A percentile compares a stretch with the other conserved stretches of the same genome.
phyloP scores from a whole-genome alignment of 352 stramenopile species.

The Globisporangium perplexum region DNA sequence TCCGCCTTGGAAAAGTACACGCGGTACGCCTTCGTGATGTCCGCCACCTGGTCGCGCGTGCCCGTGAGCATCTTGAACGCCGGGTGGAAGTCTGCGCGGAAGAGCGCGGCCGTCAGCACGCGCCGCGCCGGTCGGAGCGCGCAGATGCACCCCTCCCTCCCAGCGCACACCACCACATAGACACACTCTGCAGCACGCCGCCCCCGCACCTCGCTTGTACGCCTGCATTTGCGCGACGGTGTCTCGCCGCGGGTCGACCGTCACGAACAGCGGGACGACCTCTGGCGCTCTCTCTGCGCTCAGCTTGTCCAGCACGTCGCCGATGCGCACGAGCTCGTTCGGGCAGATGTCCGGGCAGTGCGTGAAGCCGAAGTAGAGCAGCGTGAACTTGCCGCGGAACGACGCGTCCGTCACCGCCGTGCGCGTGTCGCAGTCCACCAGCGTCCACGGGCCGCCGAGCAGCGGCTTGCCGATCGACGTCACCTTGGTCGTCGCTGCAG shows the following conservation, averaged over 20 bases:
- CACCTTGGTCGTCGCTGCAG: conserved; percentile 77
- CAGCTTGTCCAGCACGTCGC: conserved; percentile 92
- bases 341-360: conserved; percentile 99
- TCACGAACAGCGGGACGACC: conserved; percentile 95
- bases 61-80: conserved; percentile 89
- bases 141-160: not conserved
- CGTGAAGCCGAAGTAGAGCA: conserved; percentile 99
- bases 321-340: conserved; percentile 98
- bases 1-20: conserved; percentile 98
- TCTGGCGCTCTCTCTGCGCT: conserved; percentile 50
- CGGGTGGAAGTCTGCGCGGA: conserved; percentile 74
- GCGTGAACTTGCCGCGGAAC: conserved; percentile 92
- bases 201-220: conserved; percentile 88
- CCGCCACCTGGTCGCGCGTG: conserved; percentile 93
- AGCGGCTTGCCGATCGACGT: conserved; percentile 88
- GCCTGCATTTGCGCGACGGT: conserved; percentile 94
- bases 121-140: not conserved
- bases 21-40: conserved; percentile 97
- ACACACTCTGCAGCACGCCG: too few species aligned
- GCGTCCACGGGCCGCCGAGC: conserved; percentile 90
- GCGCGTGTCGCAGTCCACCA: conserved; percentile 89
- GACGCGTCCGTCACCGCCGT: conserved; percentile 87
- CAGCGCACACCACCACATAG: too few species aligned
- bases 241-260: conserved; percentile 96
- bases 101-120: not conserved